These are phyloP conservation scores for Paradendryphiella salina DNA, from an alignment of 2,329 filamentous ascomycete genomes.

Conservation along the genomic window DNA sequence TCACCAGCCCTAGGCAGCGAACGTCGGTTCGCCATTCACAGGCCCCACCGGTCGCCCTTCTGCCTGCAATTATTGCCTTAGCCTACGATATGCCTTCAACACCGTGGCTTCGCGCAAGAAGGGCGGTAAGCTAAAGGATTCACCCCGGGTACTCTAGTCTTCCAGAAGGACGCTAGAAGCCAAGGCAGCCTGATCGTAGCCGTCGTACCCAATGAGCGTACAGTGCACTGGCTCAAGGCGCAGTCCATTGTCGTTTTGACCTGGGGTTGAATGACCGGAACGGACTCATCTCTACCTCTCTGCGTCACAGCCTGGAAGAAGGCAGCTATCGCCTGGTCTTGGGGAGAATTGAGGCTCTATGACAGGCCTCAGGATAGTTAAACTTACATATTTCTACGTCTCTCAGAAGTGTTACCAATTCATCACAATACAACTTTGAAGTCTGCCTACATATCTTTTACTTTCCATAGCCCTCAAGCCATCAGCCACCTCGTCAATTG, in stretches of 20 bases:
- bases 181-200: constrained; percentile 34
- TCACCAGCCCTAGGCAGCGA: constrained; percentile 40
- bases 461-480: constrained; percentile 15
- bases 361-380: constrained; percentile 30
- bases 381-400: constrained; percentile 22
- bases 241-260: constrained; percentile 23
- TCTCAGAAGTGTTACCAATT: constrained; percentile 5
- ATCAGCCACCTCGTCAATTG: constrained; percentile 17
- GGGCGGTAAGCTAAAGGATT: constrained; percentile 35
- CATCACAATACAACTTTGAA: constrained; percentile 14
- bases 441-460: constrained; percentile 14
- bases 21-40: constrained; percentile 29
- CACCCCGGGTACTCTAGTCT: constrained; percentile 27
- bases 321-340: constrained; percentile 38
- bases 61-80: constrained; percentile 33
- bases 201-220: constrained; percentile 27
- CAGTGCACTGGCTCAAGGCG: constrained; percentile 26
- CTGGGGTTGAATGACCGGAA: constrained; percentile 21
- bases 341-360: constrained; percentile 21
- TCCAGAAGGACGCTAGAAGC: constrained; percentile 33
- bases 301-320: constrained; percentile 40
- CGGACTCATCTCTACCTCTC: constrained; percentile 19
- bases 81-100: constrained; percentile 25
- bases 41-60: constrained; percentile 23
- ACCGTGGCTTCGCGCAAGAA: constrained; percentile 32